Conservation (phyloP, 2,329 filamentous ascomycete species). For the Delphinella strobiligena region DNA sequence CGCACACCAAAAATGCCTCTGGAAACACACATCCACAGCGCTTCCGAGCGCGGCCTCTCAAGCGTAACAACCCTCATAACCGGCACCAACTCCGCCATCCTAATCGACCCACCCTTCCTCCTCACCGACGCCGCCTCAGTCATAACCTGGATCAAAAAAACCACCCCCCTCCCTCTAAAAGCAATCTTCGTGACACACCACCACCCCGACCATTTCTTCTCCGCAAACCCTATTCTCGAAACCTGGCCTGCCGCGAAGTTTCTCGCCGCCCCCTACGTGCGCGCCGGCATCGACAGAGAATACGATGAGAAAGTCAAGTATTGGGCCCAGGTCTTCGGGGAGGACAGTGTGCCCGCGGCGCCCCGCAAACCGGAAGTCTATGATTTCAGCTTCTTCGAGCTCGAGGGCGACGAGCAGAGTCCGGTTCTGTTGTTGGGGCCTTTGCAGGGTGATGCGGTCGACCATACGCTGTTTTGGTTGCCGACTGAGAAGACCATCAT, state of each 20-base stretch:
- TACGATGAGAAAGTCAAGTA: constrained; percentile 23
- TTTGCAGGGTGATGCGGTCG: constrained; percentile 21
- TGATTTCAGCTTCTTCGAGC: constrained; percentile 18
- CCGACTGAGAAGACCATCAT: constrained; percentile 17
- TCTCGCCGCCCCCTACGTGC: constrained; percentile 17
- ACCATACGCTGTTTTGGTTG: constrained; percentile 18
- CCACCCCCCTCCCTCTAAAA: constrained; percentile 14
- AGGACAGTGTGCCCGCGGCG: constrained; percentile 17
- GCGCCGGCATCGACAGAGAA: constrained; percentile 21
- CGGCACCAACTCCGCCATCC: constrained; percentile 10
- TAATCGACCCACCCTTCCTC: constrained; percentile 23
- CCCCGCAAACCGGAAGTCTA: constrained; percentile 19
- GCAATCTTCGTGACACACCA: constrained; percentile 25
- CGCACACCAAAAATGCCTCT: constrained; percentile 5
- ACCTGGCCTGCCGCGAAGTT: constrained; percentile 13
- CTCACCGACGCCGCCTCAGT: constrained; percentile 19
- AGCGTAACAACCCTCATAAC: constrained; percentile 18
- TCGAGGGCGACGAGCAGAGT: constrained; percentile 16
- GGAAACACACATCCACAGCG: constrained; percentile 9
- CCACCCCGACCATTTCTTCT: constrained; percentile 22
- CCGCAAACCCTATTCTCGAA: constrained; percentile 19
- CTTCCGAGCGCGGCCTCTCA: constrained; percentile 18
- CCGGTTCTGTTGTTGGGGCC: constrained; percentile 20
- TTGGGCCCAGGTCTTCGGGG: constrained; percentile 19
- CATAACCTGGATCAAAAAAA: constrained; percentile 18